Conservation (phyloP, 2,329 filamentous ascomycete genomes). For the Colletotrichum acutatum region DNA sequence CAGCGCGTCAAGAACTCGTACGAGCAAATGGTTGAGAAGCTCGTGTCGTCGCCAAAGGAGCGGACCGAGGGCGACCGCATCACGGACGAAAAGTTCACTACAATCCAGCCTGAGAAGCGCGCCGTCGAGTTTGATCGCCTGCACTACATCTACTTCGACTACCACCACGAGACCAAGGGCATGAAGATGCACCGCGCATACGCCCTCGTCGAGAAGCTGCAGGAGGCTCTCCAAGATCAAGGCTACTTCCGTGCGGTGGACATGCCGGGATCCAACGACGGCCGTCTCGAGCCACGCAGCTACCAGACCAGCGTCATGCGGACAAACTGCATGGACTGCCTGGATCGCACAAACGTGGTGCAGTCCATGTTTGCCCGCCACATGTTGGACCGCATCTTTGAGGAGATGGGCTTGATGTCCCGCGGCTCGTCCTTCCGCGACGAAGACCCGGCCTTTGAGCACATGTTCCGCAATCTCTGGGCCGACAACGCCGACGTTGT, state of each 20-base stretch:
- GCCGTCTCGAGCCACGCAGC: constrained; percentile 81
- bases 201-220: constrained; percentile 84
- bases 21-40: constrained; percentile 84
- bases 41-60: constrained; percentile 77
- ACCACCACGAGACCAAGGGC: constrained; percentile 97
- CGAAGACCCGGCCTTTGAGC: constrained; percentile 85
- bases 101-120: constrained; percentile 73
- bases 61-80: constrained; percentile 71
- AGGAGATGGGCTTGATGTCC: constrained; percentile 82
- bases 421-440: constrained; percentile 80
- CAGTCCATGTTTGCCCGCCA: constrained; percentile 96
- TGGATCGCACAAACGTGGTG: constrained; percentile 97
- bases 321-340: constrained; percentile 99
- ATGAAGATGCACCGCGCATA: constrained; percentile 92
- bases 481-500: constrained; percentile 98
- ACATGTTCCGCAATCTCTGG: constrained; percentile 96
- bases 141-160: constrained; percentile 99
- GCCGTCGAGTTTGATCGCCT: constrained; percentile 80
- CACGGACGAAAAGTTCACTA: constrained; percentile 83
- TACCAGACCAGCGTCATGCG: constrained; percentile 91
- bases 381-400: constrained; percentile 88
- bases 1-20: constrained; percentile 91
- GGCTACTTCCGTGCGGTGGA: constrained; percentile 95
- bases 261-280: constrained; percentile 76
- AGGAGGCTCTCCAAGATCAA: constrained; percentile 79